A percentile compares a stretch with the other conserved stretches of the same genome.
phyloP scores from a whole-genome alignment of 352 stramenopile genomes.

The Pythium sukuiense region DNA sequence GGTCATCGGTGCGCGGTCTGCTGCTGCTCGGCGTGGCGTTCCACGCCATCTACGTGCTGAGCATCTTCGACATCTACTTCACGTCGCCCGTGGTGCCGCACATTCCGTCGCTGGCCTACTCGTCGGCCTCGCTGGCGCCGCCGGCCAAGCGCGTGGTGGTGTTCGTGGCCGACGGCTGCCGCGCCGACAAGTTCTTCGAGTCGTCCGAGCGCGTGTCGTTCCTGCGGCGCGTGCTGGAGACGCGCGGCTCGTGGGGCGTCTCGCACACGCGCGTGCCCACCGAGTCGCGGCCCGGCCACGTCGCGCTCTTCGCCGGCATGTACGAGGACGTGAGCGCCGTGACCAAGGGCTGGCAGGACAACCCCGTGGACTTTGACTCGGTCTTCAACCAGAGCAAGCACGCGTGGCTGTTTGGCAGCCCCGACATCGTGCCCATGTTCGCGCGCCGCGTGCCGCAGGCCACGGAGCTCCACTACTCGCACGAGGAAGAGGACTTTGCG shows the following conservation, averaged over 20 bases:
- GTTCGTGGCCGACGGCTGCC: slow-evolving; percentile 83
- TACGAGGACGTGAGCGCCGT: slow-evolving; percentile 88
- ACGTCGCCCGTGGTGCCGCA: slow-evolving; percentile 76
- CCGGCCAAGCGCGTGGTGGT: slow-evolving; percentile 61
- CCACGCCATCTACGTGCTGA: slow-evolving; percentile 84
- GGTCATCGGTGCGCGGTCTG: slow-evolving; percentile 26
- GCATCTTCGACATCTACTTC: slow-evolving; percentile 92
- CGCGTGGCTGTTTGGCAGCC: slow-evolving; percentile 76
- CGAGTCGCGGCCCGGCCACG: slow-evolving; percentile 78
- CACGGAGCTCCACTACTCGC: slow-evolving; percentile 68
- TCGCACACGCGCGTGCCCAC: slow-evolving; percentile 88
- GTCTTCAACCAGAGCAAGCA: slow-evolving; percentile 79
- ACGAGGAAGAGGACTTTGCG: slow-evolving; percentile 82
- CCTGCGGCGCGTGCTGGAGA: slow-evolving; percentile 55
- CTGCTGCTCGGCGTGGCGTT: slow-evolving; percentile 76
- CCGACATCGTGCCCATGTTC: slow-evolving; percentile 88
- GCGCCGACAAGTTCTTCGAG: slow-evolving; percentile 86
- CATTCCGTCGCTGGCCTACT: slow-evolving; percentile 52
- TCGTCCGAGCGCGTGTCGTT: slow-evolving; percentile 61
- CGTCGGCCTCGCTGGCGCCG: slow-evolving; percentile 16
- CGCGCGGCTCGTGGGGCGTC: slow-evolving; percentile 70
- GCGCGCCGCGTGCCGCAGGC: slow-evolving; percentile 71
- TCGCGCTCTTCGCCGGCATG: slow-evolving; percentile 86
- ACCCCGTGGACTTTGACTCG: slow-evolving; percentile 87
- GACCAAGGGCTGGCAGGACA: slow-evolving; percentile 87